Evolutionary conservation across 768 basidiomycete genomes (phyloP).

Genomic region (Suillus bovinus): DNA sequence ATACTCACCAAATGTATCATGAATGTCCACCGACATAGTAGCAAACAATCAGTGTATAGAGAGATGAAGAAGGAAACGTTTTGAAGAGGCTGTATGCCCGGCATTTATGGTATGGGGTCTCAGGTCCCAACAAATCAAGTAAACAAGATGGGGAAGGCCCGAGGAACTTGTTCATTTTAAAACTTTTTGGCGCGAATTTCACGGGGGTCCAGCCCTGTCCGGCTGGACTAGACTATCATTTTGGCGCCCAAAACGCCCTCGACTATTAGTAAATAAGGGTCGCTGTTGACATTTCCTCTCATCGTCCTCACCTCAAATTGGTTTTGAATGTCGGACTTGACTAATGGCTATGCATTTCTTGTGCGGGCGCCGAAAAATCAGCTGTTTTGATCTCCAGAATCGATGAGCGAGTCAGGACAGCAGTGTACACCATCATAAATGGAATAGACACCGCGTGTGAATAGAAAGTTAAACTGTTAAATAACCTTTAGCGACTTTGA

Average conservation of each 20-base stretch:
- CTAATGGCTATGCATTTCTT: not conserved
- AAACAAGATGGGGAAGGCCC: not conserved
- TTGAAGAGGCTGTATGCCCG: not conserved
- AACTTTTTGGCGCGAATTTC: not conserved
- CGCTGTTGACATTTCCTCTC: not conserved
- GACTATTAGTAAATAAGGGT: no score
- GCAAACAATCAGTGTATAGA: not conserved
- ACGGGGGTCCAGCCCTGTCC: not conserved
- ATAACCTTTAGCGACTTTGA: no score
- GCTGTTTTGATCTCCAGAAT: not conserved
- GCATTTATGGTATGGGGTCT: not conserved
- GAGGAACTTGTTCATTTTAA: not conserved
- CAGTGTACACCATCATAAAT: no score
- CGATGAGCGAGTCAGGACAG: no score
- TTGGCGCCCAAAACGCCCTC: no score
- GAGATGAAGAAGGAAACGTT: constrained; percentile 1
- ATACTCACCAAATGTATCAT: constrained; percentile 11
- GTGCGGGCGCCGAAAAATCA: not conserved
- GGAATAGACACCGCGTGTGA: no score
- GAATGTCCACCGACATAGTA: constrained; percentile 8
- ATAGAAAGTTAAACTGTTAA: no score
- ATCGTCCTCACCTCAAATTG: not conserved
- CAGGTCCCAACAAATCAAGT: constrained; percentile 4
- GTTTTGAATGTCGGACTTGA: not conserved
- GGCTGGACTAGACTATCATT: not conserved